Evolutionary conservation across 305 asterid genomes (phyloP).

Genomic region (Solanum aculeatissimum): DNA sequence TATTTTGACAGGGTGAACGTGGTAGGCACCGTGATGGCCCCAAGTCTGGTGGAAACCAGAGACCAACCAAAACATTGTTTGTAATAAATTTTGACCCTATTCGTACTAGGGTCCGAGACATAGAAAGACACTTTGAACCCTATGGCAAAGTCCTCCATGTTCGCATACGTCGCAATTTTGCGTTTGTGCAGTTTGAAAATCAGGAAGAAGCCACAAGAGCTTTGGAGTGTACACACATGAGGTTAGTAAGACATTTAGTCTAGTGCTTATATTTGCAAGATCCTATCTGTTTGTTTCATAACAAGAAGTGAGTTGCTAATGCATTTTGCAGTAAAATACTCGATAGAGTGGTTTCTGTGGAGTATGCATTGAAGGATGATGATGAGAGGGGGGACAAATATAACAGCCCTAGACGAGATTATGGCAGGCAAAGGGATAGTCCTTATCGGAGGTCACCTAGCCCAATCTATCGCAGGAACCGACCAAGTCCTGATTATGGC

Average conservation of each 20-base stretch:
- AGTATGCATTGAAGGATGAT: conserved; percentile 86
- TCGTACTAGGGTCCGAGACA: conserved; percentile 50
- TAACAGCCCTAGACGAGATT: conserved; percentile 46
- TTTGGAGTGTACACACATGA: conserved; percentile 82
- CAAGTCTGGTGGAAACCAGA: conserved; percentile 47
- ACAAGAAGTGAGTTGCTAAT: not conserved
- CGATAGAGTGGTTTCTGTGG: conserved; percentile 86
- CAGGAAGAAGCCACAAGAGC: conserved; percentile 91
- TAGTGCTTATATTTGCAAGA: not conserved
- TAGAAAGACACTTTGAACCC: conserved; percentile 82
- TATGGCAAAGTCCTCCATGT: conserved; percentile 76
- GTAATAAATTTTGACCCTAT: conserved; percentile 87
- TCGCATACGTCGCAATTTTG: conserved; percentile 82
- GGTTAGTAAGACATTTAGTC: conserved; percentile 19
- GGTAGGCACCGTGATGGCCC: conserved; percentile 64
- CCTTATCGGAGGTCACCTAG: conserved; percentile 40
- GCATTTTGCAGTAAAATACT: conserved; percentile 48
- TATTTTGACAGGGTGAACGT: conserved; percentile 64
- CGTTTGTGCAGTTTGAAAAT: conserved; percentile 84
- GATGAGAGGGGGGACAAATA: conserved; percentile 54
- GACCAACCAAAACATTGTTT: conserved; percentile 72
- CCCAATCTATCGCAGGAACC: conserved; percentile 24
- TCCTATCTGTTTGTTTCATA: not conserved
- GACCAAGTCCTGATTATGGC: conserved; percentile 50
- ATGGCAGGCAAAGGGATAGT: conserved; percentile 25